phyloP scores from a whole-genome alignment of 2,329 filamentous ascomycete genomes.

The Daldinia sp. region DNA sequence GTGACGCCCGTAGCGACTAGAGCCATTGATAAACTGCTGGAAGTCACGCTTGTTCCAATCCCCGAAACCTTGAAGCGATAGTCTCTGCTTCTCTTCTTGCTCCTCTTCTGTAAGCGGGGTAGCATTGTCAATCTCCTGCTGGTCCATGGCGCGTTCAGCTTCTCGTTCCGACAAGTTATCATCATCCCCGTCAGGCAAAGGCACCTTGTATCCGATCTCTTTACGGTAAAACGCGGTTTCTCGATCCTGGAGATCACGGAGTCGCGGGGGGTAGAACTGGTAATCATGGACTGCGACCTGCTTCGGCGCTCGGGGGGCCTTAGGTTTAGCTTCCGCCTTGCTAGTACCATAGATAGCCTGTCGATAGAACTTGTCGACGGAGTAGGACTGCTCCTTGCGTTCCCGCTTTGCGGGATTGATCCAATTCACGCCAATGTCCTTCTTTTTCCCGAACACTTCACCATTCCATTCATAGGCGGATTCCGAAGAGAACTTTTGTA shows the following conservation, averaged over 20 bases:
- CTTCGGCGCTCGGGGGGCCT: conserved; percentile 94
- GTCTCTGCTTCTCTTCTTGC: conserved; percentile 82
- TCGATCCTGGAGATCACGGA: conserved; percentile 92
- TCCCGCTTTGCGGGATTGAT: conserved; percentile 99
- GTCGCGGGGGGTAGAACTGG: conserved; percentile 90
- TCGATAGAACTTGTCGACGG: conserved; percentile 98
- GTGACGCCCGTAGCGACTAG: conserved; percentile 88
- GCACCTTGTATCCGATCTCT: conserved; percentile 95
- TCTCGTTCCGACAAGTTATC: conserved; percentile 88
- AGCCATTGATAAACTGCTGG: conserved; percentile 97
- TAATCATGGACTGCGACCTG: conserved; percentile 94
- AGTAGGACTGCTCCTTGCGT: conserved; percentile 97
- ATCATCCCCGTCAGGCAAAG: conserved; percentile 87
- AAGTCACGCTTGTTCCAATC: conserved; percentile 98
- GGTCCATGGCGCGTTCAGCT: conserved; percentile 86
- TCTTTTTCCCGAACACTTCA: conserved; percentile 93
- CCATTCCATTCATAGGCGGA: conserved; percentile 99
- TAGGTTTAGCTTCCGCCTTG: conserved; percentile 86
- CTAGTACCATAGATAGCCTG: conserved; percentile 83
- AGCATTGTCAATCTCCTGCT: conserved; percentile 93
- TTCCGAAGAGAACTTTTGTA: conserved; percentile 98
- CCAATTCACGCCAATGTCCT: conserved; percentile 93
- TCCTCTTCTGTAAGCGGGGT: conserved; percentile 90
- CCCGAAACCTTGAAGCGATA: conserved; percentile 87
- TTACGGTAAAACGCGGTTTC: conserved; percentile 97